Base-by-base conservation (phyloP, 441 rosid genomes). In the Populus hybrid region DNA sequence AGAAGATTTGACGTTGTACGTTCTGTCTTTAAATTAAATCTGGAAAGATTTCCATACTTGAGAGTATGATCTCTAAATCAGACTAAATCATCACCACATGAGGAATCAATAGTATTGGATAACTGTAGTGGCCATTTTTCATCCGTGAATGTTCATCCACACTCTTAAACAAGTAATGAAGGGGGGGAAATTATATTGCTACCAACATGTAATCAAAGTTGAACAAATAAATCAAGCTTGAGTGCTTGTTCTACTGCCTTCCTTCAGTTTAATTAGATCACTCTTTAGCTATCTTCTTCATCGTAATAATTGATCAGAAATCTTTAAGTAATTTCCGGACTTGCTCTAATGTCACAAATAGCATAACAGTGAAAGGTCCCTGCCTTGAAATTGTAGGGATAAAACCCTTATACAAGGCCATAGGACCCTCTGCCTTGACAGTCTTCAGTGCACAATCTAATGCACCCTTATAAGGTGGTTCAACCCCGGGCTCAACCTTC, bases 401-500 rank as follows among this genome's bases (percentile, higher is more conserved):
- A 73, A 92, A 85, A 7, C 97, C 97, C 35, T 88, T 89, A 8
- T 92, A 90, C 24, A 90, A 82, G 7, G 93, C 92, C 89, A 89
- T 77, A 0, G 89, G 87, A 50, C 93, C 97, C 80, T 89, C 97
- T 4, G 86, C 88, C 70, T 77, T 80, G 67, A 90, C 84, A 5
- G 92, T 89, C 83, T 89, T 90, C 75, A 89, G 7, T 20, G 82
- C 87, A 28, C 94, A 90, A 72, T 90, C 93, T 74, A 89, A 26
- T 32, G 96, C 87, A 6, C 91, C 96, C 9, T 72, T 14, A 18
- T 88, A 89, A 30, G 89, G 84, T 40, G 85, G 78, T 42, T 57
- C 81, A 67, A 69, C 66, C 72, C 89, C 90, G 1, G 81, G 77
- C 35, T 77, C 80, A 67, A 87, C 90, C 40, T 83, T 86, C 90